Evolutionary conservation across 2,329 filamentous ascomycete genomes (phyloP), one percentile per base, ranked within the genome.

Genomic region (Fusarium robinianum): DNA sequence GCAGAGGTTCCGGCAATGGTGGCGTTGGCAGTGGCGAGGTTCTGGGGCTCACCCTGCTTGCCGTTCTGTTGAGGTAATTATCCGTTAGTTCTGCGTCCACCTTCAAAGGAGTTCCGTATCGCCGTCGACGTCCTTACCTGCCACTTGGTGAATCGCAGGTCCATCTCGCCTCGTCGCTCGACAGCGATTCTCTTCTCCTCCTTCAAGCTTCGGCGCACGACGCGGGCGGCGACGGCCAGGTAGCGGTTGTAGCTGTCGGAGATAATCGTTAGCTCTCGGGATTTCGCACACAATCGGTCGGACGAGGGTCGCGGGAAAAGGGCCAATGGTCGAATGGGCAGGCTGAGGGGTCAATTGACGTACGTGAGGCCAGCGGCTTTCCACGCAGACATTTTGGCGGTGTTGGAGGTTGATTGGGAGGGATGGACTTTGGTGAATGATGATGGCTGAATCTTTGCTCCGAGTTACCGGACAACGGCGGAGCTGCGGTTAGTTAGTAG

Each of bases 351-450:
- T 63, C 57, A 65, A 66, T 69, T 62, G 61, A 80, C 89, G 73
- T 87, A 96, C 91, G 85, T 95, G 71, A 97, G 80, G 76, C 94
- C 94, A 72, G 94, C 89, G 70, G 91, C 84, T 88, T 96, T 97
- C 94, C 92, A 99, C 71, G 91, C 89, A 77, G 87, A 80, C 94
- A 97, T 99, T 78, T 82, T 89, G 82, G 71, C 71, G 71, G 68
- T 66, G 57, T 71, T 69, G 61, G 57, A 62, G 58, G 55, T 62
- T 61, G 60, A 62, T 61, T 49, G 53, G 49, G 44, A 41, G 48
- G 46, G 46, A 51, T 49, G 52, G 51, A 52, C 50, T 60, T 61
- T 65, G 55, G 49, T 69, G 59, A 39, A 55, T 62, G 64, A 61
- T 66, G 60, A 58, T 62, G 61, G 57, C 62, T 65, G 62, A 69